phyloP scores from a whole-genome alignment of 768 basidiomycete species.

The Boletus vinaceobasis region DNA sequence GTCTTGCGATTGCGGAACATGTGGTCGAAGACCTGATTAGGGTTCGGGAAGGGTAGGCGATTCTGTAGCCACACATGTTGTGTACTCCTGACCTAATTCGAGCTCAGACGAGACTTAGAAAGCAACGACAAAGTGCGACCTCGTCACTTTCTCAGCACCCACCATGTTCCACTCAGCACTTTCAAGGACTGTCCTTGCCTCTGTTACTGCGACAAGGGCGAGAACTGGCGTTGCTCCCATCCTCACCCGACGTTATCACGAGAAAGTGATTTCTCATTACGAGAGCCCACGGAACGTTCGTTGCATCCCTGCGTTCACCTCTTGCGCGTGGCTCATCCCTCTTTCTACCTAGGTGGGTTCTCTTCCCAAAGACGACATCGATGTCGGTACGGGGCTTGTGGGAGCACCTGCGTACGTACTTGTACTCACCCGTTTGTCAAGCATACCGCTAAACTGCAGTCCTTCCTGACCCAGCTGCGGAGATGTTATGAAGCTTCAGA shows the following conservation, averaged over 20 bases:
- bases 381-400: slow-evolving; percentile 97
- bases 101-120: slow-evolving; percentile 21
- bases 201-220: slow-evolving; percentile 42
- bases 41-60: neutral
- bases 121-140: slow-evolving; percentile 1
- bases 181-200: slow-evolving; percentile 45
- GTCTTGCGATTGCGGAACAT: slow-evolving; percentile 81
- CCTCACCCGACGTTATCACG: slow-evolving; percentile 77
- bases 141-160: slow-evolving; percentile 29
- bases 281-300: slow-evolving; percentile 95
- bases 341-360: slow-evolving; percentile 75
- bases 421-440: neutral
- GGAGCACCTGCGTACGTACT: slow-evolving; percentile 88
- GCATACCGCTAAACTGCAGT: slow-evolving; percentile 14
- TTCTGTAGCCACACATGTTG: neutral
- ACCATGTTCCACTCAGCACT: slow-evolving; percentile 71
- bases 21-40: slow-evolving; percentile 58
- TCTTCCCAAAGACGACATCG: slow-evolving; percentile 83
- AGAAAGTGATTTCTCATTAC: slow-evolving; percentile 97
- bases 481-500: slow-evolving; percentile 99
- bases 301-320: slow-evolving; percentile 34
- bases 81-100: slow-evolving; percentile 7
- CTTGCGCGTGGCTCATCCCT: slow-evolving; percentile 49
- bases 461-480: slow-evolving; percentile 62
- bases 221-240: slow-evolving; percentile 46